Percentiles rank a stretch among this genome's conserved stretches.
These are phyloP conservation scores for Tetrapisispora fleetii DNA, from an alignment of 805 yeast species.

Conservation along the genomic window DNA sequence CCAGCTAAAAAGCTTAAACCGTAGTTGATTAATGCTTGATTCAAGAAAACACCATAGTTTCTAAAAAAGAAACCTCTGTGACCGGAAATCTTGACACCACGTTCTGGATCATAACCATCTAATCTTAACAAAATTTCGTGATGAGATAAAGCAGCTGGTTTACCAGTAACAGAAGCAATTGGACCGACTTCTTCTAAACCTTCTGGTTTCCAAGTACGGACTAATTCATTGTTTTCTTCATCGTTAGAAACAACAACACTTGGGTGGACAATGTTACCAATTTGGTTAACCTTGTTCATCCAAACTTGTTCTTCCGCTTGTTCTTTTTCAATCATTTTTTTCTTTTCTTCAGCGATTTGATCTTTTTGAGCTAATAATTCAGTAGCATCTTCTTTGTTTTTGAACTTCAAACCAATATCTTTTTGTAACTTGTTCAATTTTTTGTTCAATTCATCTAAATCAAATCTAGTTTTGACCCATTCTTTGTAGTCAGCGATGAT, in stretches of 20 bases:
- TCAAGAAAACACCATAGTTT: conserved; percentile 90
- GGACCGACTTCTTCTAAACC: conserved; percentile 48
- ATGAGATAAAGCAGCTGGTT: conserved; percentile 75
- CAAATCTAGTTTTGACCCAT: conserved; percentile 87
- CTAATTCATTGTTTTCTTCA: conserved; percentile 84
- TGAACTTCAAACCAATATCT: conserved; percentile 84
- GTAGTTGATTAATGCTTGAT: conserved; percentile 95
- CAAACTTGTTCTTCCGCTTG: conserved; percentile 69
- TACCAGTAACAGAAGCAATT: conserved; percentile 68
- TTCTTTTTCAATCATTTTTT: conserved; percentile 54
- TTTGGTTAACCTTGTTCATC: conserved; percentile 71
- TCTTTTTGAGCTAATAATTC: conserved; percentile 80
- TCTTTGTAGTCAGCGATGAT: conserved; percentile 82
- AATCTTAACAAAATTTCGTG: conserved; percentile 89
- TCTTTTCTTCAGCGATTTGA: conserved; percentile 58
- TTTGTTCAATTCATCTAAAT: conserved; percentile 84
- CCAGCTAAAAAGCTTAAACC: conserved; percentile 77
- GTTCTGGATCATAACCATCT: conserved; percentile 97
- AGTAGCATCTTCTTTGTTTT: conserved; percentile 88
- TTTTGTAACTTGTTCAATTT: conserved; percentile 81
- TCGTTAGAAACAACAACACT: conserved; percentile 78
- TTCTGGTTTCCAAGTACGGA: conserved; percentile 81
- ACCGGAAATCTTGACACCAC: conserved; percentile 95
- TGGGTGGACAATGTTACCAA: conserved; percentile 92
- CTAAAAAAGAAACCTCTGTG: conserved; percentile 97